Evolutionary conservation across 2,329 filamentous ascomycete species (phyloP), one percentile per base, ranked within the genome.

Genomic region (Emmonsiellopsis sp.): DNA sequence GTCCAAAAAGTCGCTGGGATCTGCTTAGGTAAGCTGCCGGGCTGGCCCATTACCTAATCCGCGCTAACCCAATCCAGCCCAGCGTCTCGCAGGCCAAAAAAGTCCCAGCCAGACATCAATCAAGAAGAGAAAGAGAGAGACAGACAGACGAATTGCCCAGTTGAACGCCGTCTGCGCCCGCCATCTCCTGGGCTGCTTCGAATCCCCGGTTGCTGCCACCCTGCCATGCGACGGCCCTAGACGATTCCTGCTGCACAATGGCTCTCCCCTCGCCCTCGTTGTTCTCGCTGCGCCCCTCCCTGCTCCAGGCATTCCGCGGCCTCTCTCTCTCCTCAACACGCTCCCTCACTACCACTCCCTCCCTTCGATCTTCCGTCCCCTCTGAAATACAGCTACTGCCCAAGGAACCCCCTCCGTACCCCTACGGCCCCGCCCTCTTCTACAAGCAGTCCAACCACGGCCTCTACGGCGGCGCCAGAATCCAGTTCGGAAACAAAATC

Each of bases 401-500:
- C 34, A 63, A 65, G 8, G 60, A 66, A 38, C 70, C 74, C 55
- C 74, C 74, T 44, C 66, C 72, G 30, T 77, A 77, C 55, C 75
- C 75, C 9, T 74, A 75, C 59, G 71, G 71, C 46, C 68, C 71
- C 15, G 69, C 69, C 50, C 64, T 65, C 45, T 61, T 65, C 56
- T 77, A 69, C 63, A 74, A 73, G 55, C 73, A 76, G 64, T 68
- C 73, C 15, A 71, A 77, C 58, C 66, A 65, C 26, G 75, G 75
- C 60, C 69, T 78, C 30, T 78, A 77, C 57, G 74, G 73, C 31
- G 73, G 72, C 35, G 58, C 67, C 16, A 69, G 63, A 40, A 71
- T 76, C 56, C 72, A 71, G 56, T 76, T 73, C 59, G 75, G 75
- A 54, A 76, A 77, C 69, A 76, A 75, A 58, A 75, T 77, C 56